Evolutionary conservation across 805 yeast species (phyloP).

Genomic region (Candida ortonii): DNA sequence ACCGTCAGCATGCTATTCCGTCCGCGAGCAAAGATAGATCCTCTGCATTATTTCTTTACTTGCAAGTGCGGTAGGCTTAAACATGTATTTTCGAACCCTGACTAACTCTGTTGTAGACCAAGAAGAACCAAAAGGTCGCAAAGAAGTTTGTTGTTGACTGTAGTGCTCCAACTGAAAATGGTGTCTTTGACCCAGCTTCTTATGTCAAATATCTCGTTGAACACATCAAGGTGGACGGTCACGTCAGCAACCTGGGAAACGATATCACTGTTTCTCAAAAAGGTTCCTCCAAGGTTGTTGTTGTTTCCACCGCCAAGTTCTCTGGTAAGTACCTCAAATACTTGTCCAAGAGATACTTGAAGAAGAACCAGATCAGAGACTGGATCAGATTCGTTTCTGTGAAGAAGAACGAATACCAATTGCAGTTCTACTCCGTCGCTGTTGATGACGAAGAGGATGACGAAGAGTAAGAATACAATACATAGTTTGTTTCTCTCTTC

Average conservation of each 20-base stretch:
- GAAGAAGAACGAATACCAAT: slow-evolving; percentile 92
- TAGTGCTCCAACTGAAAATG: slow-evolving; percentile 95
- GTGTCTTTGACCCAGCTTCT: slow-evolving; percentile 96
- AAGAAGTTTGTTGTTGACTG: slow-evolving; percentile 94
- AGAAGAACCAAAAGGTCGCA: slow-evolving; percentile 70
- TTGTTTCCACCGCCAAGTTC: slow-evolving; percentile 88
- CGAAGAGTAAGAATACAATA: slow-evolving; percentile 86
- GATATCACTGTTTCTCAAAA: slow-evolving; percentile 84
- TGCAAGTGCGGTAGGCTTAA: slow-evolving; percentile 24
- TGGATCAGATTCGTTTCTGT: slow-evolving; percentile 99
- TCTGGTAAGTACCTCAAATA: slow-evolving; percentile 99
- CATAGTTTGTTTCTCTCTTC: no score
- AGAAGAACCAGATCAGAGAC: slow-evolving; percentile 99
- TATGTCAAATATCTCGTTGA: slow-evolving; percentile 97
- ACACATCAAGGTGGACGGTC: slow-evolving; percentile 98
- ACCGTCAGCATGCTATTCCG: slow-evolving; percentile 17
- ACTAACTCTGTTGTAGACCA: slow-evolving; percentile 49
- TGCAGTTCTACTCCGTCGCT: slow-evolving; percentile 98
- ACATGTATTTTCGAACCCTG: slow-evolving; percentile 6
- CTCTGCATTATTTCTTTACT: slow-evolving; percentile 9
- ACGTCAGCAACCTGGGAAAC: slow-evolving; percentile 95
- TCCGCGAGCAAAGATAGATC: slow-evolving; percentile 11
- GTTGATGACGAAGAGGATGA: slow-evolving; percentile 84
- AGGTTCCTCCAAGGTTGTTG: slow-evolving; percentile 85
- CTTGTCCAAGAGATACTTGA: slow-evolving; percentile 99